A percentile compares a stretch with the other conserved stretches of the same genome.
These are phyloP conservation scores for Kodamaea plutei DNA, from an alignment of 1,139 yeast genomes.

Conservation along the genomic window DNA sequence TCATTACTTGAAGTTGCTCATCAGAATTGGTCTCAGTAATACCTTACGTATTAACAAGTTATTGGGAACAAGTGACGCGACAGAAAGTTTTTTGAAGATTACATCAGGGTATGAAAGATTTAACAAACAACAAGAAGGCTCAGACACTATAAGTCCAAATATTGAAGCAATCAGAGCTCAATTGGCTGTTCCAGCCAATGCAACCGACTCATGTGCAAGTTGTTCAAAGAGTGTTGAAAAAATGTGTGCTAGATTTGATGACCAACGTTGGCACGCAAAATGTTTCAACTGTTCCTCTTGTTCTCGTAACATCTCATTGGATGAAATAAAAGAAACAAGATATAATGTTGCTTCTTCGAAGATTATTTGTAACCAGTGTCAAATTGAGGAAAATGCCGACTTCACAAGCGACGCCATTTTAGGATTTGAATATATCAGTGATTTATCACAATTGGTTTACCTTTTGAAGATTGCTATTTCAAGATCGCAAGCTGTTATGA, in stretches of 20 bases:
- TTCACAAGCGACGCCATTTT: conserved; percentile 34
- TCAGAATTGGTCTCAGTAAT: conserved; percentile 74
- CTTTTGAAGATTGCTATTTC: conserved; percentile 79
- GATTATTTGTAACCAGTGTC: conserved; percentile 57
- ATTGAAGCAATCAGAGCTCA: conserved; percentile 38
- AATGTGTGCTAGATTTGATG: conserved; percentile 59
- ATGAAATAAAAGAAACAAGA: conserved; percentile 31
- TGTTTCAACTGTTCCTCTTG: conserved; percentile 69
- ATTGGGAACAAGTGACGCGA: conserved; percentile 55
- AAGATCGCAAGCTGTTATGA: conserved; percentile 69
- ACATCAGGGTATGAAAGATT: conserved; percentile 45
- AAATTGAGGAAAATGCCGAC: conserved; percentile 20
- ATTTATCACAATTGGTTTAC: conserved; percentile 68
- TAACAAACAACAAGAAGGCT: conserved; percentile 12
- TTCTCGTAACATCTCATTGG: conserved; percentile 26
- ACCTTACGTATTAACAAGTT: conserved; percentile 66
- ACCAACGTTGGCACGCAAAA: conserved; percentile 73
- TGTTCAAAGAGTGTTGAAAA: conserved; percentile 83
- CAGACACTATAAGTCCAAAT: conserved; percentile 18
- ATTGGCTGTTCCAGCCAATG: conserved; percentile 49
- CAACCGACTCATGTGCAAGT: conserved; percentile 71
- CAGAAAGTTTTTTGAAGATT: conserved; percentile 58
- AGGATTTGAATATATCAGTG: conserved; percentile 65
- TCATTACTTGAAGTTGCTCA: conserved; percentile 81
- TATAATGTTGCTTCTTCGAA: conserved; percentile 21